Evolutionary conservation across 208 protist species (phyloP), one percentile per base, ranked within the genome.

Genomic region (Lotmaria passim): DNA sequence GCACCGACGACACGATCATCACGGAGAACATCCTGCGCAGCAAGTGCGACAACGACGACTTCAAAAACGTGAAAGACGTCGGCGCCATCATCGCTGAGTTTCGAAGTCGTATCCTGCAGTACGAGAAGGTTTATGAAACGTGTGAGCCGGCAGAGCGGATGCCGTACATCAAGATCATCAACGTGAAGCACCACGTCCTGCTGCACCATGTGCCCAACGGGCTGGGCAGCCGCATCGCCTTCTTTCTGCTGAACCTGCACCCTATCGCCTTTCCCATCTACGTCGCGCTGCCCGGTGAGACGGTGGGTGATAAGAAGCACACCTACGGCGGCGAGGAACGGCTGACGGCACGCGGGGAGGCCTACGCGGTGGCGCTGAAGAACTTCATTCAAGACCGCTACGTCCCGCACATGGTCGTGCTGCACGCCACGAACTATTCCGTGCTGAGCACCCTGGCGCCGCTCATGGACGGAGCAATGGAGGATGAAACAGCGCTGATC

Each of bases 41-140:
- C 65, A 97, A 97, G 75, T 95, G 81, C 60, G 83, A 90, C 61
- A 97, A 97, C 65, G 93, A 93, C 61, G 93, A 97, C 78, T 97
- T 96, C 81, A 92, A 90, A 55, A 76, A 85, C 59, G 81, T 91
- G 19, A 85, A 74, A n/a, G 86, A 95, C 73, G 89, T 87, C 41
- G 82, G 46, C 66, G 78, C 81, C 47, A 87, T 93, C n/a, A 90
- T 95, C 56, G 59, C 75, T 21, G 83, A 93, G 51, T 97, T 97
- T 66, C 72, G 85, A 21, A 83, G 78, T 23, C 88, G 93, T 48
- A 95, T 94, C 62, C 50, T 56, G 21, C 78, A 97, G 70, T 97
- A 97, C 76, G 93, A 97, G 58, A 89, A 91, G 46, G 93, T 97
- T 11, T 97, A 97, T 69, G 90, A 97, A 59, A 85, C 90, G 19